phyloP scores from a whole-genome alignment of 305 asterid species.

The Fraxinus paxiana region DNA sequence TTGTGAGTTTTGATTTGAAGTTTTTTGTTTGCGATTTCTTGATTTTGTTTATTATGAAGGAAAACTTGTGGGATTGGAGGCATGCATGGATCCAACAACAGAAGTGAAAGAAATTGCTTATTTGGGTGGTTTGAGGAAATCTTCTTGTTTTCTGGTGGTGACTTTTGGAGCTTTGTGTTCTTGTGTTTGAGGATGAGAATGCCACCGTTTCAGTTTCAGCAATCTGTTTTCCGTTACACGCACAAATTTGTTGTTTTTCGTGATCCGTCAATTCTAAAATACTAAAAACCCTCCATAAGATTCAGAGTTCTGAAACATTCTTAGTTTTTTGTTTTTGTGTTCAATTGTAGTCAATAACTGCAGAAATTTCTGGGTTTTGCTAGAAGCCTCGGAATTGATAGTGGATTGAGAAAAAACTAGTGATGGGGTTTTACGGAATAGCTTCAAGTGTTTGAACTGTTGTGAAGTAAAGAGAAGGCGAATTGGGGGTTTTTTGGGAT shows the following conservation, averaged over 20 bases:
- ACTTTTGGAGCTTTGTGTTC: conserved; percentile 28
- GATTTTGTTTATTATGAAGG: conserved; percentile 24
- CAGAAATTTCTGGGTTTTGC: neutral
- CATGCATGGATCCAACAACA: conserved; percentile 6
- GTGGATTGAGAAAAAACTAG: neutral
- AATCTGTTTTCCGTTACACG: conserved; percentile 21
- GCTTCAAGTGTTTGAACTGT: neutral
- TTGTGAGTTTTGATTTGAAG: neutral
- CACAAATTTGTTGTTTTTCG: conserved; percentile 31
- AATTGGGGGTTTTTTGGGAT: neutral
- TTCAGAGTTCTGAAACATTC: conserved; percentile 14
- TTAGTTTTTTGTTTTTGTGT: neutral
- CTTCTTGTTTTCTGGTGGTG: neutral
- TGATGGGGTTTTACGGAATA: neutral
- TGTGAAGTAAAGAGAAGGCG: neutral
- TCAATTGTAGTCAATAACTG: conserved; percentile 8
- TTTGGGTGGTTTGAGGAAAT: neutral
- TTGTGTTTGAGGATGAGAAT: conserved; percentile 35
- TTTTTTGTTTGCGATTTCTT: neutral
- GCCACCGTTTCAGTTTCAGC: conserved; percentile 29
- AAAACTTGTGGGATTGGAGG: conserved; percentile 3
- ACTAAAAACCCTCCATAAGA: neutral
- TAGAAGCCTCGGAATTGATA: neutral
- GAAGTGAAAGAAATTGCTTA: conserved; percentile 3
- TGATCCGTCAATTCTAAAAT: conserved; percentile 6